Evolutionary conservation across 495 filamentous ascomycete genomes (phyloP), one percentile per base, ranked within the genome.

Genomic region (Podospora pseudoanserina): DNA sequence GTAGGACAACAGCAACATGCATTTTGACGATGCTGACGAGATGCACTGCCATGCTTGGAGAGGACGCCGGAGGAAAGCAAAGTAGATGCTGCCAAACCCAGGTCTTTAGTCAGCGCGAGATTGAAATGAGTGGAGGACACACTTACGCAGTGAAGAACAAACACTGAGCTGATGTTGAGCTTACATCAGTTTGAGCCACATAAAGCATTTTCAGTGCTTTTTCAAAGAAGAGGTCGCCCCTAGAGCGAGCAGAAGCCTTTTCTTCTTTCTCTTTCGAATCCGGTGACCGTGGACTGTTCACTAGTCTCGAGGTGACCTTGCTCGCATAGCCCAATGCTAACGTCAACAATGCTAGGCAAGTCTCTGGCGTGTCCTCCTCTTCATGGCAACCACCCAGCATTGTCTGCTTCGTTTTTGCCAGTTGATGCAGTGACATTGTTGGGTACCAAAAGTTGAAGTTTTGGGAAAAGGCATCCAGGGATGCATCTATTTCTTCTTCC

Each of bases 401-500:
- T 4, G 67, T 71, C 18, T 63, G 28, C 11, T 70, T 72, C 2
- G 72, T 56, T 30, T 60, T 49, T 2, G 68, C 62, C 20, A 79
- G 59, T 26, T 74, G 76, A 20, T 56, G 16, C 59, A 64, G 66
- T 23, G 70, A 72, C 64, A 75, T 70, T 26, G 71, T 75, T 9
- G 77, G 77, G 71, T 79, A 79, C 76, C 76, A 78, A 60, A 79
- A 79, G 67, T 79, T 79, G n/a, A 78, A 72, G 58, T 66, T 68
- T 6, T 68, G 62, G 44, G 73, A 65, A 34, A 79, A 79, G 15
- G 76, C 72, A 1, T 67, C 67, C 27, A 84, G 69, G 16, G 84
- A 72, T 28, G 75, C 72, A n/a, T 77, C 67, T 0, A 78, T 72
- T 55, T 85, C 83, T 5, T 75, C 70, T 2, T 67, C 44, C 2